phyloP scores from a whole-genome alignment of 345 rosid genomes.

The Gossypioides kirkii region DNA sequence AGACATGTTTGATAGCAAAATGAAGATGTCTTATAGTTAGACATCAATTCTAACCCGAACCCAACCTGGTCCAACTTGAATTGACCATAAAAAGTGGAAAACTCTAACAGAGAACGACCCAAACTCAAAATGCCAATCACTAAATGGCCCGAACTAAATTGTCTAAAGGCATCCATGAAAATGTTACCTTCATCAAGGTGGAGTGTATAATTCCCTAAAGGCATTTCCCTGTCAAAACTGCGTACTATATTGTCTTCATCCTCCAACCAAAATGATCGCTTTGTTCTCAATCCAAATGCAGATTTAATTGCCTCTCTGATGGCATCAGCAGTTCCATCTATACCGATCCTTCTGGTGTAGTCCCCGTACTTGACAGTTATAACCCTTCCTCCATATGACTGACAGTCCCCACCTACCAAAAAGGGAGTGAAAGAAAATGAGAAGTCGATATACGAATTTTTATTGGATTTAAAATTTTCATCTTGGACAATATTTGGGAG shows the following conservation, averaged over 20 bases:
- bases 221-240: conserved; percentile 90
- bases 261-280: conserved; percentile 95
- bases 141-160: neutral
- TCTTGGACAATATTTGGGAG: conserved; percentile 1
- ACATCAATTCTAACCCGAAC: neutral
- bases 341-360: conserved; percentile 82
- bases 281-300: conserved; percentile 80
- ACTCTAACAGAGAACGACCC: neutral
- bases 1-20: neutral
- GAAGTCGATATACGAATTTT: neutral
- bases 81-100: neutral
- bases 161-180: neutral
- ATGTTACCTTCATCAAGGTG: conserved; percentile 83
- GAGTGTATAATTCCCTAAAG: conserved; percentile 78
- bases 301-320: conserved; percentile 83
- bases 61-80: neutral
- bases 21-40: neutral
- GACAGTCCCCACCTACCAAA: conserved; percentile 61
- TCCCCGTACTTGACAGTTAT: conserved; percentile 87
- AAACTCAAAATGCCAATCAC: neutral
- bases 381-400: conserved; percentile 80
- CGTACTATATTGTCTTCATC: conserved; percentile 89
- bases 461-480: neutral
- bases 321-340: conserved; percentile 84
- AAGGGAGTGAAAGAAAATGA: neutral